phyloP scores from a whole-genome alignment of 78 protist species.

The Polysphondylium violaceum region DNA sequence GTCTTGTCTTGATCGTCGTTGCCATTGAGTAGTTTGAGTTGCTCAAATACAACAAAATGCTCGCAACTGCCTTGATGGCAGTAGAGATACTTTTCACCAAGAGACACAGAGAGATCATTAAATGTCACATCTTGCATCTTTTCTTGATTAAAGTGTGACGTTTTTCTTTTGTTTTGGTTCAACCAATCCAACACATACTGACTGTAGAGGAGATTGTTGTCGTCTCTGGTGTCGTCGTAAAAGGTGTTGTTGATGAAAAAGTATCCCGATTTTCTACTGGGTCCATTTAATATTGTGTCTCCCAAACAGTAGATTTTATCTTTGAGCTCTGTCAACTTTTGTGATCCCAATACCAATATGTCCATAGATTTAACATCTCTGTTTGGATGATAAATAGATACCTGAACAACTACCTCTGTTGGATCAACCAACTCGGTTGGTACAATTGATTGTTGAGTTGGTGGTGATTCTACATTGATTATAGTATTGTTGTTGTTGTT shows the following conservation, averaged over 20 bases:
- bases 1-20: not conserved
- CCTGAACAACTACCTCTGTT: constrained; percentile 11
- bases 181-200: constrained; percentile 18
- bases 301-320: constrained; percentile 73
- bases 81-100: constrained; percentile 69
- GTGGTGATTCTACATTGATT: not conserved
- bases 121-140: constrained; percentile 43
- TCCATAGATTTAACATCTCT: constrained; percentile 46
- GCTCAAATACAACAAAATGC: constrained; percentile 5
- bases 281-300: constrained; percentile 57
- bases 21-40: constrained; percentile 14
- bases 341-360: constrained; percentile 67
- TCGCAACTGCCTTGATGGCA: constrained; percentile 78
- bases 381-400: constrained; percentile 54
- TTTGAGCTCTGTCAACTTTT: constrained; percentile 50
- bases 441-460: not conserved
- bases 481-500: not conserved
- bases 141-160: not conserved
- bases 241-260: constrained; percentile 68
- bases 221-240: constrained; percentile 66
- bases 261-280: constrained; percentile 48
- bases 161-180: not conserved
- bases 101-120: constrained; percentile 23
- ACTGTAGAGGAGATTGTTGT: constrained; percentile 39
- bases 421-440: not conserved